Evolutionary conservation across 2,329 filamentous ascomycete species (phyloP), one percentile per base, ranked within the genome.

Genomic region (Aspergillus neoniger): DNA sequence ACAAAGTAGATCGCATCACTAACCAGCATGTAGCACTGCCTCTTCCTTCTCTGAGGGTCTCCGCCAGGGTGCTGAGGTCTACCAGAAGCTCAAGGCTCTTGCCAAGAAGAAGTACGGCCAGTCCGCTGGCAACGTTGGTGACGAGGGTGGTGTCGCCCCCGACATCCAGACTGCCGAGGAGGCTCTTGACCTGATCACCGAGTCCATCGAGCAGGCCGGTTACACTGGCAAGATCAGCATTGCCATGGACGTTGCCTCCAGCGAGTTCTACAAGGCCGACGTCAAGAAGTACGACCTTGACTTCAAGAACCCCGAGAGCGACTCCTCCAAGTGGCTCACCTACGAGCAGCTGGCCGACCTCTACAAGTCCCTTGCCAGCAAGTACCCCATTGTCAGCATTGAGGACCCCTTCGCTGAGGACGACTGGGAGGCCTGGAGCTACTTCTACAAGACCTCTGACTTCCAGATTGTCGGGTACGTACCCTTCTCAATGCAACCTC

Each of bases 351-450:
- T 99, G 65, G 94, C 95, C 77, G 88, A 90, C 75, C 83, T 96
- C 74, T 98, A 99, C 89, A 87, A 91, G 79, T 84, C 88, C 50
- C 88, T 99, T 64, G 85, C 86, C 78, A 86, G 88, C 86, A 97
- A 96, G 85, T 99, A 99, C 85, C 94, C 95, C 75, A 99, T 99
- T 76, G 92, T 98, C 83, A 91, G 88, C 81, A 98, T 99, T 73
- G 95, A 99, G 85, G 95, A 99, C 80, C 95, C 95, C 78, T 99
- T 99, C 83, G 94, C 92, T 68, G 95, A 99, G 88, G 95, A 98
- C 76, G 95, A 99, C 86, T 99, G 95, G 95, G 94, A 98, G 88
- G 95, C 95, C 65, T 99, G 95, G 95, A 96, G 91, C 88, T 96
- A 98, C 89, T 99, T 98, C 90, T 96, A 90, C 90, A 97, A 97